Percentiles rank a stretch among this genome's conserved stretches.
Conservation (phyloP, 164 flowering plant species). For the Magnolia officinalis region DNA sequence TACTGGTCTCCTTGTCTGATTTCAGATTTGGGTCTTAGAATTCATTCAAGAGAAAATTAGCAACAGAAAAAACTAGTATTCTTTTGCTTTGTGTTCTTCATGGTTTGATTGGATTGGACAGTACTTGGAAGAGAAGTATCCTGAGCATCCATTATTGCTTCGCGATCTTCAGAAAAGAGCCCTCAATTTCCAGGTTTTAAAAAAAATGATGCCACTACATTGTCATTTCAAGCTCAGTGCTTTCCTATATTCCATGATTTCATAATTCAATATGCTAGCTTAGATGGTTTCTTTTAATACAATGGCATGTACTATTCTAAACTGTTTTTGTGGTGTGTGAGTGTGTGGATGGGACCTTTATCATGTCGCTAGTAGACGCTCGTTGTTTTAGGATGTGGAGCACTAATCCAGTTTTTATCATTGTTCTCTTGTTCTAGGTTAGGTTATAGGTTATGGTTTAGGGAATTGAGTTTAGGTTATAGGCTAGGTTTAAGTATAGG, state of each 20-base stretch:
- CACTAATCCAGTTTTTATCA: neutral
- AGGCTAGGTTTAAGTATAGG: too few species aligned
- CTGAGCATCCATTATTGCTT: conserved; percentile 72
- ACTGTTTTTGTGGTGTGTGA: too few species aligned
- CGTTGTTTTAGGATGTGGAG: neutral
- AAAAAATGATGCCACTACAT: neutral
- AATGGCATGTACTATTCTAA: neutral
- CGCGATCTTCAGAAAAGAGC: conserved; percentile 64
- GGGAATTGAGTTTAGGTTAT: too few species aligned
- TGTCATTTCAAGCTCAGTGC: neutral
- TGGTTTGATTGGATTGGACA: conserved; percentile 12
- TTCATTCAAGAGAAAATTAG: neutral
- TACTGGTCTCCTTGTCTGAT: neutral
- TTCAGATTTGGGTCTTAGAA: neutral
- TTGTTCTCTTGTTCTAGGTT: conserved; percentile 38
- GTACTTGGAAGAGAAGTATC: conserved; percentile 77
- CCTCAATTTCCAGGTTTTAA: conserved; percentile 68
- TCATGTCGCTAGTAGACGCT: neutral
- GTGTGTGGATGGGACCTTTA: too few species aligned
- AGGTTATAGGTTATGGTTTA: too few species aligned
- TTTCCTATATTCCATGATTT: neutral
- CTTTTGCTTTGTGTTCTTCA: neutral
- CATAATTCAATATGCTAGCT: neutral
- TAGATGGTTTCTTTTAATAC: neutral
- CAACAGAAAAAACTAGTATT: neutral